These are phyloP conservation scores for Pelagomonas calceolata DNA, from an alignment of 108 stramenopile species.

Conservation along the genomic window DNA sequence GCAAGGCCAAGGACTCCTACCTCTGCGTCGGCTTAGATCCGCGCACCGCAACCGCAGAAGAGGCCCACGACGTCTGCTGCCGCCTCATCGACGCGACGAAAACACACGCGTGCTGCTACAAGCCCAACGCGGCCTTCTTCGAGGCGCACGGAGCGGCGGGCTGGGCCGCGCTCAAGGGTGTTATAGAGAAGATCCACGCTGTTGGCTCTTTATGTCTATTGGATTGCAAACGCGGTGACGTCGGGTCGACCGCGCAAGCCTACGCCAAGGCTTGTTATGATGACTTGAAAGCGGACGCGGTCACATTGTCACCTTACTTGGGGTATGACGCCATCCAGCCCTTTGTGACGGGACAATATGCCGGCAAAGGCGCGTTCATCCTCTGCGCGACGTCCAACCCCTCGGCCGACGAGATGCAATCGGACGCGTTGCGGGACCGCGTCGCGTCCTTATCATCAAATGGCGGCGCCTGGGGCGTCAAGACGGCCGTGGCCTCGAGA, in stretches of 20 bases:
- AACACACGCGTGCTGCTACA: slow-evolving; percentile 64
- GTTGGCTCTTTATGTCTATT: slow-evolving; percentile 70
- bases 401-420: slow-evolving; percentile 76
- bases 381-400: slow-evolving; percentile 98
- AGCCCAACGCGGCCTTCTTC: slow-evolving; percentile 98
- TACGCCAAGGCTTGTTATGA: slow-evolving; percentile 83
- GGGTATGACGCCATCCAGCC: slow-evolving; percentile 89
- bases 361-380: slow-evolving; percentile 63
- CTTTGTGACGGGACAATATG: slow-evolving; percentile 64
- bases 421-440: slow-evolving; percentile 33
- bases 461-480: neutral
- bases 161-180: slow-evolving; percentile 52
- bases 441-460: neutral
- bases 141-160: slow-evolving; percentile 81
- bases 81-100: slow-evolving; percentile 77
- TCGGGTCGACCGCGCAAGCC: slow-evolving; percentile 81
- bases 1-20: slow-evolving; percentile 55
- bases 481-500: neutral
- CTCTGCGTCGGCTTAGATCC: slow-evolving; percentile 96
- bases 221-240: slow-evolving; percentile 94
- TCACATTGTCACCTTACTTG: slow-evolving; percentile 90
- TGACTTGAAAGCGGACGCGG: slow-evolving; percentile 65
- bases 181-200: slow-evolving; percentile 50
- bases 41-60: slow-evolving; percentile 43
- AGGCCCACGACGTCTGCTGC: slow-evolving; percentile 75